Percentiles rank a stretch among this genome's conserved stretches.
Conservation (phyloP, 768 basidiomycete species). For the Lactarius akahatsu region DNA sequence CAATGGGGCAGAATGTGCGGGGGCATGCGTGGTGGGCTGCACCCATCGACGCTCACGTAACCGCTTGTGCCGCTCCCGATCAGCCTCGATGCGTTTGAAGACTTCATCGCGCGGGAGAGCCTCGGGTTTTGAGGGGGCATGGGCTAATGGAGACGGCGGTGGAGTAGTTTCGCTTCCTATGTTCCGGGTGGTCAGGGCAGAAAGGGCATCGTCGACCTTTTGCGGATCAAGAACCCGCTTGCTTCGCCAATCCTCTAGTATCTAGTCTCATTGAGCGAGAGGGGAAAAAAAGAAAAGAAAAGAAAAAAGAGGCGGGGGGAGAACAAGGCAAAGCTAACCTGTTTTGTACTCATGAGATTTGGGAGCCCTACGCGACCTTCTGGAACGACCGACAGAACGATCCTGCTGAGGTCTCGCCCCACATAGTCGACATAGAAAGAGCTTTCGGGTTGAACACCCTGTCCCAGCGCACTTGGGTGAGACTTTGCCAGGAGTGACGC, state of each 20-base stretch:
- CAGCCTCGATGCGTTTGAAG: slow-evolving; percentile 86
- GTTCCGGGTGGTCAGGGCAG: slow-evolving; percentile 52
- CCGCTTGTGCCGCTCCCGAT: slow-evolving; percentile 89
- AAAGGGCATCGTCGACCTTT: slow-evolving; percentile 68
- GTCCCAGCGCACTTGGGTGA: slow-evolving; percentile 45
- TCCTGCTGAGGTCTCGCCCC: slow-evolving; percentile 69
- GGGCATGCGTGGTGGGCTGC: slow-evolving; percentile 64
- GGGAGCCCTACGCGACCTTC: slow-evolving; percentile 83
- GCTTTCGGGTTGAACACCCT: slow-evolving; percentile 37
- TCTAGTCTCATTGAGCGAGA: slow-evolving; percentile 44
- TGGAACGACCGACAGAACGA: slow-evolving; percentile 86
- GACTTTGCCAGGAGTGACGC: slow-evolving; percentile 68
- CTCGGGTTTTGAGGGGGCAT: slow-evolving; percentile 28
- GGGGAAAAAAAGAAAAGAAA: no score
- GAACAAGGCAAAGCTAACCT: slow-evolving; percentile 47
- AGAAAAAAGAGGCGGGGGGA: neutral
- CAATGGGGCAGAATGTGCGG: slow-evolving; percentile 44
- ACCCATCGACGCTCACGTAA: slow-evolving; percentile 90
- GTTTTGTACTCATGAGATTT: slow-evolving; percentile 84
- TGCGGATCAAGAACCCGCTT: slow-evolving; percentile 82
- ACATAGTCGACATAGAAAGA: slow-evolving; percentile 78
- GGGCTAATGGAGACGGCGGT: slow-evolving; percentile 29
- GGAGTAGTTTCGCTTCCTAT: slow-evolving; percentile 29
- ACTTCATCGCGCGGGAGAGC: slow-evolving; percentile 56
- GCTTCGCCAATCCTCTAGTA: slow-evolving; percentile 87